These are phyloP conservation scores for Rubroshorea leprosula DNA, from an alignment of 345 rosid species.

Conservation along the genomic window DNA sequence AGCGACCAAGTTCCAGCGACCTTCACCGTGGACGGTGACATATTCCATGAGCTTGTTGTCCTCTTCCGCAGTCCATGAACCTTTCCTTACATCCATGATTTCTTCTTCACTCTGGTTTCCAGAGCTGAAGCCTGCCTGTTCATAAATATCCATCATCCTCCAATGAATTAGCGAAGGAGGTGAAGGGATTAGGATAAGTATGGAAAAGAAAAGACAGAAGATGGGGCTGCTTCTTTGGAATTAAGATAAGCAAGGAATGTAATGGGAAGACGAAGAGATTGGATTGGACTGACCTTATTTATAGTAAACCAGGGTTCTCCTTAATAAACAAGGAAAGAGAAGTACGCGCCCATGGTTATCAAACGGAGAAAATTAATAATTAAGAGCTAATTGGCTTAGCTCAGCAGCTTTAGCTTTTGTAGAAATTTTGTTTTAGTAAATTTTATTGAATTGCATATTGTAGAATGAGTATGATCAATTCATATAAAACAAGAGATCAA, in stretches of 20 bases:
- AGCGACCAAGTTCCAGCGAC: slow-evolving; percentile 80
- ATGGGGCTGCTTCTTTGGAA: slow-evolving; percentile 1
- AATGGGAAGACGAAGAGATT: slow-evolving; percentile 19
- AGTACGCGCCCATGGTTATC: slow-evolving; percentile 1
- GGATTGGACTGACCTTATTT: slow-evolving; percentile 15
- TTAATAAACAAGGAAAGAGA: slow-evolving; percentile 2
- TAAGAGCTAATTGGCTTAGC: too few relatives aligned
- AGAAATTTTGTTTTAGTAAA: too few relatives aligned
- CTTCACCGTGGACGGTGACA: slow-evolving; percentile 70
- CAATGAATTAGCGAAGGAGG: too few relatives aligned
- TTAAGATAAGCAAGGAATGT: slow-evolving; percentile 5
- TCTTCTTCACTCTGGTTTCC: slow-evolving; percentile 35
- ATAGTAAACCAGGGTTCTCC: background rate
- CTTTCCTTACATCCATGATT: slow-evolving; percentile 50
- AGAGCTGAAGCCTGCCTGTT: slow-evolving; percentile 20
- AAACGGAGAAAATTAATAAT: background rate
- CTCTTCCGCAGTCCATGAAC: slow-evolving; percentile 90
- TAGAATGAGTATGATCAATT: too few relatives aligned
- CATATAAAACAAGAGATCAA: too few relatives aligned
- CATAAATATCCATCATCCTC: slow-evolving; percentile 40
- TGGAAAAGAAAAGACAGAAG: too few relatives aligned
- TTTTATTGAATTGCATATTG: too few relatives aligned
- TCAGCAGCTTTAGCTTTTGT: too few relatives aligned
- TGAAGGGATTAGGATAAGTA: too few relatives aligned
- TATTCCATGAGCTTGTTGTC: slow-evolving; percentile 55